Base-by-base conservation (phyloP, 768 basidiomycete genomes). In the Sutorius australiensis region DNA sequence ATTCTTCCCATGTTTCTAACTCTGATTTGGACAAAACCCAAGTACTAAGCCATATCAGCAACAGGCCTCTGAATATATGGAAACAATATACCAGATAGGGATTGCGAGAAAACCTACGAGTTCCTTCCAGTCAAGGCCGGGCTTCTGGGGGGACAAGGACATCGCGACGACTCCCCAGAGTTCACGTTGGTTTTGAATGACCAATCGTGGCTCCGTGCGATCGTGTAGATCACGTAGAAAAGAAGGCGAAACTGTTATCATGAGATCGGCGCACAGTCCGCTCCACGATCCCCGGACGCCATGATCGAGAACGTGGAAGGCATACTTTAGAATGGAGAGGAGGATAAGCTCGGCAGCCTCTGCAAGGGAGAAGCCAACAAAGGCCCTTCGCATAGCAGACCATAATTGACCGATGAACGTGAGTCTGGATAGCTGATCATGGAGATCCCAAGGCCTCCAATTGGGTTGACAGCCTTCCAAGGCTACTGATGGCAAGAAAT, bases 311-410 rank as follows among this genome's bases (percentile, higher is more conserved):
- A 82, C 53, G 11, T 67, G 61, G 52, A 79, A 82, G 0, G 69
- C 61, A 32, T 69, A 70, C 48, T 73, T 72, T n/a, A 84, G 58
- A 14, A 84, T 58, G 0, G 72, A 71, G 0, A 66, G 67, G 4
- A 86, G 67, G 21, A 86, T 72, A 0, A 63, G 61, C 50, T 78
- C 76, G 11, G 83, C 80, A 1, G 73, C 65, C 6, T 68, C 64
- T 1, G 73, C 61, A 16, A 86, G 73, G 69, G 67, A 74, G 8
- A 68, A 31, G 1, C 60, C 37, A 17, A 69, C 59, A 45, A 82
- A 82, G 6, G 79, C 76, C 34, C 77, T 76, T 66, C 72, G 77
- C 65, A 79, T 72, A 12, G 75, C 71, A 16, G 58, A 67, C 84
- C 83, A 87, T 30, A 86, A 66, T 46, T 73, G 74, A 41, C 64